Evolutionary conservation across 768 basidiomycete species (phyloP), one percentile per base, ranked within the genome.

Genomic region (Mycena floridula): DNA sequence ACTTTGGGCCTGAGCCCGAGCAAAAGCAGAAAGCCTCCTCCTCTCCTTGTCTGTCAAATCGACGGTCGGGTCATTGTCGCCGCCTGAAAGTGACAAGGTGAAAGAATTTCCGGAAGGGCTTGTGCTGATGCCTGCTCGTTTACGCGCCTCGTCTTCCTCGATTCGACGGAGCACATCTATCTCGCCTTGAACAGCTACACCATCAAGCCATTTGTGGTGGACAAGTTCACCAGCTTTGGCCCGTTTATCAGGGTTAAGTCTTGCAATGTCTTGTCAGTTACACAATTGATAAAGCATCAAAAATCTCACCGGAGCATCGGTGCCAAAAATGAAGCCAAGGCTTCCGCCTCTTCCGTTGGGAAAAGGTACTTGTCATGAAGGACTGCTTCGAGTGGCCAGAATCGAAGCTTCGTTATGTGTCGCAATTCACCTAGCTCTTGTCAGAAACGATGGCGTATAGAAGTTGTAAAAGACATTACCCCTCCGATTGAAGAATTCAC

Each of bases 321-420:
- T 11, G 70, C 72, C 12, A 95, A 69, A 74, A 96, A 94, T 1
- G 79, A 74, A 2, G 84, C 76, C 49, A 97, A 82, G 28, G 77
- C 69, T 35, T 89, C 86, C 1, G 95, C 89, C 42, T 94, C 92
- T 4, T 74, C 65, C 40, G 78, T 76, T 1, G 90, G 82, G 58
- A 99, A 91, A 45, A 96, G 79, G 67, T 98, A 98, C 68, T 99
- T 98, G 73, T 99, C 94, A 56, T 88, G 82, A 46, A 92, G 64
- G 18, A 93, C 89, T 8, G 80, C 64, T 0, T 80, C 76, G 22
- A 94, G 73, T 4, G 89, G 89, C 90, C 91, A 97, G 64, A 78
- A 95, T 12, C 93, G 85, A 28, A 98, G 74, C 62, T 95, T 94
- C 62, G 83, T 85, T 59, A 98, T 98, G 54, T 95, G 90, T 7